Percentiles rank a stretch among this genome's conserved stretches.
phyloP scores from a whole-genome alignment of 768 basidiomycete species.

The Daedaleopsis sinensis region DNA sequence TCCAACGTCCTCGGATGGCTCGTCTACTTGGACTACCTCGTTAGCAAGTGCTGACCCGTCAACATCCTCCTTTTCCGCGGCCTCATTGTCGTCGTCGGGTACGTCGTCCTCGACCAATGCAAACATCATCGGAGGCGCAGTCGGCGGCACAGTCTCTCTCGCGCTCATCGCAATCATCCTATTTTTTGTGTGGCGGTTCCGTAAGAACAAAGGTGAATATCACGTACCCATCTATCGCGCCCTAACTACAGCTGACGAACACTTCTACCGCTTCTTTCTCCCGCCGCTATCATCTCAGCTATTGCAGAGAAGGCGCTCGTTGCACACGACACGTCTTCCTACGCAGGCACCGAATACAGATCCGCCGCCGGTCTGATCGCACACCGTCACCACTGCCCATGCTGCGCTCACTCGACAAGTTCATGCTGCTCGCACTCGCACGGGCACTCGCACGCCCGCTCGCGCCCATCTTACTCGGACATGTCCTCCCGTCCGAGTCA shows the following conservation, averaged over 20 bases:
- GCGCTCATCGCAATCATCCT: neutral
- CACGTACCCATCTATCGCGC: neutral
- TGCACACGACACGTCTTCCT: neutral
- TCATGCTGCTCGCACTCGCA: neutral
- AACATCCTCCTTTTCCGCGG: neutral
- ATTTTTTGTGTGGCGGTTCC: neutral
- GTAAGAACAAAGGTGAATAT: neutral
- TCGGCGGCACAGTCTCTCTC: neutral
- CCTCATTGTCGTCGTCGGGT: neutral
- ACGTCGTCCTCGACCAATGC: neutral
- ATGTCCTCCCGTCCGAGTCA: neutral
- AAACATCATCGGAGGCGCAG: neutral
- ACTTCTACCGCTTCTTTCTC: too few relatives aligned
- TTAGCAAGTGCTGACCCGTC: too few relatives aligned
- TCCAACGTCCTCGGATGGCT: too few relatives aligned
- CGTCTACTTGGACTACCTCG: too few relatives aligned
- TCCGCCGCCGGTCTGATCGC: too few relatives aligned
- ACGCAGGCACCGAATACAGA: neutral
- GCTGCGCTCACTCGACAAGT: too few relatives aligned
- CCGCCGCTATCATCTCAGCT: neutral
- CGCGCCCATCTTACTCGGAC: too few relatives aligned
- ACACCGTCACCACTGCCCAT: too few relatives aligned
- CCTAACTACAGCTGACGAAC: neutral
- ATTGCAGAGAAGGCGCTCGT: neutral
- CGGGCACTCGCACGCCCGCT: neutral